phyloP scores from a whole-genome alignment of 495 filamentous ascomycete genomes.

The Neurospora africana region DNA sequence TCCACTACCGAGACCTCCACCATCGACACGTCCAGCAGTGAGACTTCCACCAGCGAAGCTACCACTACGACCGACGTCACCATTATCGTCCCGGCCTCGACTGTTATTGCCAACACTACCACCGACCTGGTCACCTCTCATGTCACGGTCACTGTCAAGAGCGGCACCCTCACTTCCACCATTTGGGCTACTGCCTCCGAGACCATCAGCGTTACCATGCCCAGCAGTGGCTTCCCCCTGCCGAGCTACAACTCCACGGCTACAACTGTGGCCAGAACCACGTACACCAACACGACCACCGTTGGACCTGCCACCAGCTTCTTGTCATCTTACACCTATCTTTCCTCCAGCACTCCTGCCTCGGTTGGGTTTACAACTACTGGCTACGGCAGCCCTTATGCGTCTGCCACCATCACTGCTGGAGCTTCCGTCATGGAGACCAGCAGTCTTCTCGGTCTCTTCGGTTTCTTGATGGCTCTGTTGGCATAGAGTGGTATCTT shows the following conservation, averaged over 20 bases:
- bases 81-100: neutral
- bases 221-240: neutral
- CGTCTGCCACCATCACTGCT: neutral
- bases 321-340: neutral
- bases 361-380: neutral
- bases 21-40: neutral
- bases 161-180: neutral
- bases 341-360: neutral
- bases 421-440: neutral
- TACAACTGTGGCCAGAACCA: neutral
- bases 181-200: neutral
- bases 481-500: neutral
- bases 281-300: neutral
- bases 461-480: neutral
- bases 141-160: neutral
- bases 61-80: neutral
- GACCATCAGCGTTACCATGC: neutral
- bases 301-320: neutral
- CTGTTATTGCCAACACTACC: neutral
- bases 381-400: neutral
- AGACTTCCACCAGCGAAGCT: neutral
- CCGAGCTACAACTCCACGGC: neutral
- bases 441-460: neutral
- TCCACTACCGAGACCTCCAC: neutral
- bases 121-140: neutral